Evolutionary conservation across 805 yeast species (phyloP).

Genomic region (Hanseniaspora occidentalis): DNA sequence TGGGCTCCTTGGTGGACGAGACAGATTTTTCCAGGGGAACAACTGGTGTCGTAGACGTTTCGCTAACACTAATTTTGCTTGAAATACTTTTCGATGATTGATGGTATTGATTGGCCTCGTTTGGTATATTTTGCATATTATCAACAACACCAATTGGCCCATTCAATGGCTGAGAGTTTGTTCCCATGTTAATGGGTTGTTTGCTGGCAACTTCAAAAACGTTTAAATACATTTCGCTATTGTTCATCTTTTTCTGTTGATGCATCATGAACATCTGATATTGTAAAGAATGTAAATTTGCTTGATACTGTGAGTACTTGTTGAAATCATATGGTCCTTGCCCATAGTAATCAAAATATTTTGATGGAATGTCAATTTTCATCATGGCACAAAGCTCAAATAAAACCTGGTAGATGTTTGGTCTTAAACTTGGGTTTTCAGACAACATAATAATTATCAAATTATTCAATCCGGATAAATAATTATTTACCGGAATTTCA

Average conservation of each 20-base stretch:
- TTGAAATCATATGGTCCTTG: constrained; percentile 45
- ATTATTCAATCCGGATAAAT: constrained; percentile 59
- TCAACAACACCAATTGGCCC: no score
- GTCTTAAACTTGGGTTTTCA: constrained; percentile 72
- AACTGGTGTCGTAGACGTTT: no score
- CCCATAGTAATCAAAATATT: constrained; percentile 28
- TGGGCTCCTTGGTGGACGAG: no score
- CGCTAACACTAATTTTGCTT: no score
- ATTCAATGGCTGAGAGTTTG: not conserved
- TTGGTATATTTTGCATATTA: no score
- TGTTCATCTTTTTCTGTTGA: constrained; percentile 12
- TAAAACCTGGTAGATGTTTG: constrained; percentile 74
- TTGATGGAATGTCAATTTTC: constrained; percentile 36
- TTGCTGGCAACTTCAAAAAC: constrained; percentile 21
- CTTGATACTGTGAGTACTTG: constrained; percentile 40
- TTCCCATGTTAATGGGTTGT: constrained; percentile 15
- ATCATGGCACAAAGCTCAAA: constrained; percentile 49
- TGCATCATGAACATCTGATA: constrained; percentile 19
- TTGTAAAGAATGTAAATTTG: constrained; percentile 18
- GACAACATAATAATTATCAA: constrained; percentile 69
- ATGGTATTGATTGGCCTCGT: no score
- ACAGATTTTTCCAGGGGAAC: no score
- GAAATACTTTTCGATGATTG: no score
- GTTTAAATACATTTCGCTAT: constrained; percentile 17
- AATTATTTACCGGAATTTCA: constrained; percentile 65